Evolutionary conservation across 2,329 filamentous ascomycete genomes (phyloP), one percentile per base, ranked within the genome.

Genomic region (Curvularia sp.): DNA sequence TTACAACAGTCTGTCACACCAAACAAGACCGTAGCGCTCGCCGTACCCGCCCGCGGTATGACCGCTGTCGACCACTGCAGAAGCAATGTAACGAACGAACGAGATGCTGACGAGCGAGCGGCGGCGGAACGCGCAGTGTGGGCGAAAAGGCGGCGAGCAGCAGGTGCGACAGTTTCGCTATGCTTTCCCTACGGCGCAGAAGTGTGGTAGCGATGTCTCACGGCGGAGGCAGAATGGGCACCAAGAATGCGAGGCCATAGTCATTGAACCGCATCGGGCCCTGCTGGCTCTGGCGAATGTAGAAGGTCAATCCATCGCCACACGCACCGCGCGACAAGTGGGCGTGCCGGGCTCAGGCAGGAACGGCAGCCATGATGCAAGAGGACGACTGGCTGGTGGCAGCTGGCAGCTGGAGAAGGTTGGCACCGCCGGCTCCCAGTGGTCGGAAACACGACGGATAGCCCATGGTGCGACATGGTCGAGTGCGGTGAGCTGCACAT

Each of bases 401-500:
- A 61, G 28, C 28, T 8, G 28, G 28, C 28, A 61, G 65, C 65
- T 63, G 58, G 64, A 63, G 56, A 46, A 62, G 30, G 52, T 63
- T 60, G 59, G 61, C 51, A 57, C 62, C 60, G 64, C 47, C 61
- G 50, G 53, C 58, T 68, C 58, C 65, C 43, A 66, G 69, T 70
- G 70, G 69, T 61, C 67, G 60, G 61, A 62, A 52, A 31, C 58
- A 67, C 60, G 66, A 60, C 62, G 57, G 58, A 63, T 64, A 49
- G 62, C 58, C 54, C 24, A 74, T 76, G 74, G 74, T 76, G 74
- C 71, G 72, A 76, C 74, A 66, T 44, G 53, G 56, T 63, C 62
- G 46, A 50, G 56, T 51, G 56, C 62, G 55, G 54, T 61, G 53
- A 49, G 56, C 65, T 72, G 71, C 71, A 72, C 41, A 53, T 68